Conservation (phyloP, 495 filamentous ascomycete genomes). For the Xylaria flabelliformis region DNA sequence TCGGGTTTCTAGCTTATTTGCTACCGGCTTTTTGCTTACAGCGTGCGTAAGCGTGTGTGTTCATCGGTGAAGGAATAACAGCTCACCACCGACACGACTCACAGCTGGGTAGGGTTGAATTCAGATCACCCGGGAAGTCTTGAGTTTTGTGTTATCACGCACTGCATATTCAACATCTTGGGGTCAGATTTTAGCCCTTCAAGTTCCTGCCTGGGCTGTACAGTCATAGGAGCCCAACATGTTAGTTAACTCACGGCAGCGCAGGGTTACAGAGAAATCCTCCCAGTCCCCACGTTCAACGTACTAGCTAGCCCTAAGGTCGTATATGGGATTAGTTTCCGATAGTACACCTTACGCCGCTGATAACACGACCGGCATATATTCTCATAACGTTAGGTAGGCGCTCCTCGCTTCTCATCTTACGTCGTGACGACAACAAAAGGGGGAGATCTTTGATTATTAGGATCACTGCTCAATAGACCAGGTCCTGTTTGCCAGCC, state of each 20-base stretch:
- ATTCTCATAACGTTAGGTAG: not conserved
- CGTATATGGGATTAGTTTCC: not conserved
- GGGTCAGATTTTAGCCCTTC: not conserved
- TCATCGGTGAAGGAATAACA: not conserved
- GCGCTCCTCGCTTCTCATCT: not conserved
- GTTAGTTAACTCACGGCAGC: not conserved
- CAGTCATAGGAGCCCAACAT: not conserved
- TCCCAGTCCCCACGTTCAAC: not conserved
- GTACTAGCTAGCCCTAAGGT: not conserved
- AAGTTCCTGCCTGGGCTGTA: not conserved
- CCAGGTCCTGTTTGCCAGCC: not conserved
- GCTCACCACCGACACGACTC: not conserved
- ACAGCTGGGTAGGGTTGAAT: not conserved
- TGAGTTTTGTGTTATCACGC: not conserved
- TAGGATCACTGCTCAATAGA: not conserved
- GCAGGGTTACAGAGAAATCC: not conserved
- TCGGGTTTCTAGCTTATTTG: constrained; percentile 16
- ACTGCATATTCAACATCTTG: not conserved
- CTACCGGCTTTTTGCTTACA: constrained; percentile 13
- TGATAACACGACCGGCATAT: not conserved
- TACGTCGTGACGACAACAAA: not conserved
- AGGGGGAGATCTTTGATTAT: not conserved
- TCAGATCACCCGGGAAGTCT: not conserved
- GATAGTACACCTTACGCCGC: not conserved
- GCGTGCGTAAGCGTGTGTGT: constrained; percentile 12